Conservation (phyloP, 768 basidiomycete genomes). For the Rhodotorula sphaerocarpa region DNA sequence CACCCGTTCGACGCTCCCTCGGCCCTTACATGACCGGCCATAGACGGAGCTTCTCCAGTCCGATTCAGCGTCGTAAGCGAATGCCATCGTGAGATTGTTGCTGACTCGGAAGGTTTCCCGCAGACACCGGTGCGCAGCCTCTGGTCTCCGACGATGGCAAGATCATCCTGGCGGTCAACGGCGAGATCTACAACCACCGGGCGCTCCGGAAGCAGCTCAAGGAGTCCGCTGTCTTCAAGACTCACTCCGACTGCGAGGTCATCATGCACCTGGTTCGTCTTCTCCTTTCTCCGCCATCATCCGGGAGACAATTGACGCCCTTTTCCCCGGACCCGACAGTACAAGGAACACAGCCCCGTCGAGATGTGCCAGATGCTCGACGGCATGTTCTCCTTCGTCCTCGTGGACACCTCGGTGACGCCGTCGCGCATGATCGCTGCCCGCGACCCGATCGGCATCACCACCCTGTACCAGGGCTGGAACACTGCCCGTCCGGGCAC, state of each 20-base stretch:
- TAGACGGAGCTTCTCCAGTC: neutral
- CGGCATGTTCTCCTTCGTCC: constrained; percentile 97
- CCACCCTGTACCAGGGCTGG: constrained; percentile 98
- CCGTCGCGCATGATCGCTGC: constrained; percentile 89
- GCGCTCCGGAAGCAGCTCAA: constrained; percentile 63
- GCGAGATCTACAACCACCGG: constrained; percentile 97
- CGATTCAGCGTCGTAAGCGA: too few species aligned
- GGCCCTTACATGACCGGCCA: neutral
- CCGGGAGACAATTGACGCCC: too few species aligned
- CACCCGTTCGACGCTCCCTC: too few species aligned
- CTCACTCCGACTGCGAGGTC: constrained; percentile 95
- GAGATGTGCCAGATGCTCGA: constrained; percentile 76
- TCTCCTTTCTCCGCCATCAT: too few species aligned
- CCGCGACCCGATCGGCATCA: constrained; percentile 94
- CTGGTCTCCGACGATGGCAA: constrained; percentile 77
- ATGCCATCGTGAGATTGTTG: too few species aligned
- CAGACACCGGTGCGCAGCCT: constrained; percentile 95
- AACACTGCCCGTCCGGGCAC: constrained; percentile 69
- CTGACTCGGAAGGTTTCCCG: constrained; percentile 1
- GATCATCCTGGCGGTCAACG: constrained; percentile 81
- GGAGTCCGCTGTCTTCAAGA: constrained; percentile 70
- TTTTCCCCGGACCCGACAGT: constrained; percentile 60
- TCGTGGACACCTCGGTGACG: constrained; percentile 82
- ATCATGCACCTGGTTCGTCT: constrained; percentile 75
- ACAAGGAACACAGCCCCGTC: constrained; percentile 67